Conservation (phyloP, 805 yeast genomes). For the Saturnispora ahearnii region DNA sequence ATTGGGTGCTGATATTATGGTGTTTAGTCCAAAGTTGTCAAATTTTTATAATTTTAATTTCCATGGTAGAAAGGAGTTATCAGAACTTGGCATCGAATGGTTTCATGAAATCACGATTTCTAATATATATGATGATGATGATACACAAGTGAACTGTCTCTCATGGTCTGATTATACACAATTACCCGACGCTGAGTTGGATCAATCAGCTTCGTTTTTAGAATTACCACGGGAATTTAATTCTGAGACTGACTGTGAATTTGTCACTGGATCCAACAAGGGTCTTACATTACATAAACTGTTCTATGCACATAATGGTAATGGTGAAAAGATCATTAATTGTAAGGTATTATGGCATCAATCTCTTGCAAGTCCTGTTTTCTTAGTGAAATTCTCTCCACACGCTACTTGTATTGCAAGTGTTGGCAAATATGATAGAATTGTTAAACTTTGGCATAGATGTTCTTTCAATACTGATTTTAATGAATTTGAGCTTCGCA, state of each 20-base stretch:
- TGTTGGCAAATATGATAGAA: slow-evolving; percentile 50
- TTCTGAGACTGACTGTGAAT: slow-evolving; percentile 37
- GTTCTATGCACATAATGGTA: slow-evolving; percentile 19
- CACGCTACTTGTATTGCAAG: slow-evolving; percentile 62
- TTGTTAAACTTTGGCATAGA: slow-evolving; percentile 74
- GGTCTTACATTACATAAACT: slow-evolving; percentile 47
- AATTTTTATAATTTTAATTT: slow-evolving; percentile 31
- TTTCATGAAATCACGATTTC: slow-evolving; percentile 19
- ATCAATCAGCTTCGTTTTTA: slow-evolving; percentile 19
- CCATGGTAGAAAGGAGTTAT: slow-evolving; percentile 25
- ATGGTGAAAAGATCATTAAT: slow-evolving; percentile 16
- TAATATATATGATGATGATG: slow-evolving; percentile 16
- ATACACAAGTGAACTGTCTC: slow-evolving; percentile 22
- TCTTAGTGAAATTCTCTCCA: slow-evolving; percentile 49
- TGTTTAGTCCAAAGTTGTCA: slow-evolving; percentile 52
- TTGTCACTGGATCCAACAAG: slow-evolving; percentile 48
- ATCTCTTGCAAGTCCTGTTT: slow-evolving; percentile 53
- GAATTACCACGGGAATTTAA: slow-evolving; percentile 29
- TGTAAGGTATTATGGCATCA: slow-evolving; percentile 35
- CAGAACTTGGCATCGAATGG: slow-evolving; percentile 28
- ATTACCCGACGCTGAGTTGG: slow-evolving; percentile 20
- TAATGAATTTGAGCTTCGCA: slow-evolving; percentile 57
- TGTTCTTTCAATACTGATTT: slow-evolving; percentile 56
- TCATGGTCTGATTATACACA: slow-evolving; percentile 31
- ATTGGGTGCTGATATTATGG: slow-evolving; percentile 32